Base-by-base conservation (phyloP, 441 rosid genomes). In the Populus hybrid region DNA sequence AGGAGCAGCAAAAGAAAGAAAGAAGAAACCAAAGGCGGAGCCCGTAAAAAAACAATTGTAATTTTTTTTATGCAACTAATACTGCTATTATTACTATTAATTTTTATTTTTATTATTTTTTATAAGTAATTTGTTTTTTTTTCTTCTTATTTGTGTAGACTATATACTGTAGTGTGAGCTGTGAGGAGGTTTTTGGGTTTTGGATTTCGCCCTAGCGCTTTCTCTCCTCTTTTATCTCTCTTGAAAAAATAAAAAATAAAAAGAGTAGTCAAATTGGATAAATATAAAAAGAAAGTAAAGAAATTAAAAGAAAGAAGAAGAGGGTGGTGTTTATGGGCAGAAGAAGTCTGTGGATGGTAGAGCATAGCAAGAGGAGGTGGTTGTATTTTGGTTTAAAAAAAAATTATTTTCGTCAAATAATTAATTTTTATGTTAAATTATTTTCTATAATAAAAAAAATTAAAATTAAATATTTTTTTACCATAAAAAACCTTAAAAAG, bases 271-370 rank as follows among this genome's bases (percentile, higher is more conserved):
- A 69, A n/a, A 69, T 9, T 20, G 2, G 68, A 65, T 12, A 69
- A 12, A n/a, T 28, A 61, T 21, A 57, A 5, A 1, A 70, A 63
- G 23, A 68, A 40, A 30, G 10, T 61, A 76, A 73, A 54, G 16
- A 66, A 28, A 54, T 61, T 30, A 30, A 30, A 30, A 30, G 32
- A 30, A 30, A 30, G 32, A 30, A 30, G 32, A 30, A 30, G 32
- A 59, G 38, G 24, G 66, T n/a, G 59, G 1, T 24, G 40, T 5
- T 57, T 28, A 16, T 16, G 32, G 2, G 11, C 5, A 40, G 4
- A 30, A 74, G 8, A 77, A 71, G 77, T 30, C 76, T 71, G 82
- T 38, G 78, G 59, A 34, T 46, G 54, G 72, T 63, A 59, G 72
- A 69, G 75, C 30, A 64, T 38, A 38, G 59, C 63, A 63, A 35